Evolutionary conservation across 148 eudicot species (phyloP).

Genomic region (Simmondsia chinensis): DNA sequence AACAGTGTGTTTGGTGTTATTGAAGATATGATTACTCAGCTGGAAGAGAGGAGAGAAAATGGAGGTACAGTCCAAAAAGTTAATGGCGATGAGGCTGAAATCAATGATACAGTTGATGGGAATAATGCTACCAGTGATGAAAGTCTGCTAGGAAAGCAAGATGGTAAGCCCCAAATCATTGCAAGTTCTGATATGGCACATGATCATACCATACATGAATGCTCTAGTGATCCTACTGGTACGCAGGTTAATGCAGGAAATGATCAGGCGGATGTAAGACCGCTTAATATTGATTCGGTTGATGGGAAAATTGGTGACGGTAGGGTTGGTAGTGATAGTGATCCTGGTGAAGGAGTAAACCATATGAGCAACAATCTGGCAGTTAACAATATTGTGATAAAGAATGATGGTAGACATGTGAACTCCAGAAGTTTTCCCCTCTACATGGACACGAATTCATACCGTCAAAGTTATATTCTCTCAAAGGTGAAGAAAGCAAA

Average conservation of each 20-base stretch:
- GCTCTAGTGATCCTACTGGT: constrained; percentile 17
- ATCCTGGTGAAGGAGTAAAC: constrained; percentile 8
- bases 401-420: constrained; percentile 9
- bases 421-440: constrained; percentile 16
- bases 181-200: constrained; percentile 7
- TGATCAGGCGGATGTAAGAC: constrained; percentile 13
- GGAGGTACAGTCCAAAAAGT: constrained; percentile 17
- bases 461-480: constrained; percentile 34
- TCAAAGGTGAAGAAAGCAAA: constrained; percentile 32
- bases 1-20: constrained; percentile 81
- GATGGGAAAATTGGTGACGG: constrained; percentile 8
- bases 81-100: constrained; percentile 12
- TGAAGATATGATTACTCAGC: constrained; percentile 74
- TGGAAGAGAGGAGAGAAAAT: constrained; percentile 46
- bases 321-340: constrained; percentile 1
- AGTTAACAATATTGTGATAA: constrained; percentile 10
- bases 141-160: constrained; percentile 10
- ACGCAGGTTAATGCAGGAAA: constrained; percentile 38
- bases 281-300: constrained; percentile 8
- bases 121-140: constrained; percentile 12
- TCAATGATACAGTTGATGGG: constrained; percentile 11
- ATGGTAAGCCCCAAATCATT: constrained; percentile 15
- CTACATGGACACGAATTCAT: constrained; percentile 21
- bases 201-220: background rate
- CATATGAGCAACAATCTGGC: constrained; percentile 12